Percentiles rank a stretch among this genome's conserved stretches.
Evolutionary conservation across 306 rosid species (phyloP).

Genomic region (Ceratonia siliqua): DNA sequence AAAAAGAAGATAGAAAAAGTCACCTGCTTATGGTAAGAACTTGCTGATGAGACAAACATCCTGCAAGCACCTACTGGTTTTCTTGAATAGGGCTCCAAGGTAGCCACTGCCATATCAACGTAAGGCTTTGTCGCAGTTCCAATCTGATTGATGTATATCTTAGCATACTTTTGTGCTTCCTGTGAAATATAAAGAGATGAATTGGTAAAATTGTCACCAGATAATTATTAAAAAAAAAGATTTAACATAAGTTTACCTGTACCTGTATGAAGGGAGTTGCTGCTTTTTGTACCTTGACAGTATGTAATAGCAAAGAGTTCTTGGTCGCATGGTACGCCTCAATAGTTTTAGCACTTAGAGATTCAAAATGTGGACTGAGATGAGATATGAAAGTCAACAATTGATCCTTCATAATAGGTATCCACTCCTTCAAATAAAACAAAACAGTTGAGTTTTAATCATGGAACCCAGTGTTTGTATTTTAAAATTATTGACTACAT

Average conservation of each 20-base stretch:
- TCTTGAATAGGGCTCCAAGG: constrained; percentile 21
- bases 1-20: background rate
- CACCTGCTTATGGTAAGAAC: constrained; percentile 46
- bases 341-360: constrained; percentile 26
- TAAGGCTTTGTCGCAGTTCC: constrained; percentile 24
- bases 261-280: constrained; percentile 37
- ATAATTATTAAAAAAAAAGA: constrained; percentile 14
- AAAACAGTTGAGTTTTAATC: background rate
- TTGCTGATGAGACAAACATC: constrained; percentile 30
- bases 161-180: constrained; percentile 32
- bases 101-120: background rate
- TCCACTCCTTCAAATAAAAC: constrained; percentile 40
- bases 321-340: constrained; percentile 34
- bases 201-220: background rate
- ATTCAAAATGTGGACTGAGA: constrained; percentile 27
- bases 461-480: background rate
- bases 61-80: background rate
- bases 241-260: background rate
- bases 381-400: constrained; percentile 28
- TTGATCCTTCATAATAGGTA: constrained; percentile 38
- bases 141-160: constrained; percentile 31
- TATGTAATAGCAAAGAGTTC: constrained; percentile 35
- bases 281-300: constrained; percentile 23
- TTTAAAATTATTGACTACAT: background rate
- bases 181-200: constrained; percentile 22